These are phyloP conservation scores for Phytopythium ostracodes DNA, from an alignment of 352 stramenopile genomes.

Conservation along the genomic window DNA sequence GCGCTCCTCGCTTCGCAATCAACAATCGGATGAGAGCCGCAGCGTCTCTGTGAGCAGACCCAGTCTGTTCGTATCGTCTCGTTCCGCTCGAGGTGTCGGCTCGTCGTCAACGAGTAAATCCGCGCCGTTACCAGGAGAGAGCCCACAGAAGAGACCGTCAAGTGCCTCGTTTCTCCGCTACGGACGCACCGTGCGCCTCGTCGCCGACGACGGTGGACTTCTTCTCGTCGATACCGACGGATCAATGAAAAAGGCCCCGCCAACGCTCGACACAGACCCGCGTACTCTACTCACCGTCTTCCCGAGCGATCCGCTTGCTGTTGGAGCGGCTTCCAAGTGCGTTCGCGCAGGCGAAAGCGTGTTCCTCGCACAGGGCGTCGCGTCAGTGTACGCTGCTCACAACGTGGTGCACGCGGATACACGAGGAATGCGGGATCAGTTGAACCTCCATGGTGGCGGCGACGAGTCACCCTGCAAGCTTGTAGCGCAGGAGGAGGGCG, in stretches of 20 bases:
- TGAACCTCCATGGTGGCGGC: slow-evolving; percentile 3
- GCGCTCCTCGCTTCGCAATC: background rate
- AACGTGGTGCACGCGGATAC: slow-evolving; percentile 14
- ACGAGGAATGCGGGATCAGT: background rate
- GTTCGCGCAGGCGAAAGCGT: slow-evolving; percentile 18
- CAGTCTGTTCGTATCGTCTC: background rate
- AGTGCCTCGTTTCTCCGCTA: slow-evolving; percentile 22
- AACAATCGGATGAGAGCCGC: background rate
- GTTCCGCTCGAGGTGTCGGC: background rate
- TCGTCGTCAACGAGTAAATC: background rate
- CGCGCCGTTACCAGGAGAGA: background rate
- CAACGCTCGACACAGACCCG: slow-evolving; percentile 17
- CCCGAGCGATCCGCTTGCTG: slow-evolving; percentile 18
- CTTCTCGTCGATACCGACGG: slow-evolving; percentile 35
- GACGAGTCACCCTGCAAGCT: background rate
- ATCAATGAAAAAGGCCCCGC: slow-evolving; percentile 24
- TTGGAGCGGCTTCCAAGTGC: slow-evolving; percentile 12
- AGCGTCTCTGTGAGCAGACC: background rate
- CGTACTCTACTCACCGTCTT: slow-evolving; percentile 39
- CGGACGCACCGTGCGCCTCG: slow-evolving; percentile 30
- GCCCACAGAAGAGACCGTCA: background rate
- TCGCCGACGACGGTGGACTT: slow-evolving; percentile 31
- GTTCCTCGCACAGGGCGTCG: slow-evolving; percentile 28
- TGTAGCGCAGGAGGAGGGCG: background rate
- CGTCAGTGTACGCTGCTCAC: slow-evolving; percentile 14